phyloP scores from a whole-genome alignment of 2,329 filamentous ascomycete genomes.

The Ilyonectria sp. region DNA sequence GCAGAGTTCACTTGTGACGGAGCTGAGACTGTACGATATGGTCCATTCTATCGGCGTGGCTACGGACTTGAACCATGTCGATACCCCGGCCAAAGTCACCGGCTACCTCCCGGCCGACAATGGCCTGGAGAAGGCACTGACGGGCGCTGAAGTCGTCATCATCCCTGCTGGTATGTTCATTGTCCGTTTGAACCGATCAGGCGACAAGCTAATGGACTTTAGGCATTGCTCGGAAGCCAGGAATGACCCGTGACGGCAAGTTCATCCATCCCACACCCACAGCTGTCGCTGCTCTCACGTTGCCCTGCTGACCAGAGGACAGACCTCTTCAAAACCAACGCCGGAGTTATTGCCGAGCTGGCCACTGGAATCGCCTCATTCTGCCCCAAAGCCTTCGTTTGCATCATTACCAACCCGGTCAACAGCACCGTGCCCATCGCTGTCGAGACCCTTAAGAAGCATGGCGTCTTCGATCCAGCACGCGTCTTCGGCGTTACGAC shows the following conservation, averaged over 20 bases:
- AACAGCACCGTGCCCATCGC: conserved; percentile 87
- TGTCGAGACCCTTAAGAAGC: conserved; percentile 82
- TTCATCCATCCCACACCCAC: background rate
- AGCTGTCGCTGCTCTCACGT: too few species aligned
- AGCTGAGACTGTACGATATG: conserved; percentile 36
- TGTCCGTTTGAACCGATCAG: conserved; percentile 49
- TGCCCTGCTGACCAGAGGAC: too few species aligned
- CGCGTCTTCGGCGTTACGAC: conserved; percentile 87
- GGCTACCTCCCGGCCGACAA: conserved; percentile 77
- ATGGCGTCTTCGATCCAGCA: conserved; percentile 84
- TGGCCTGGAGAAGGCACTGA: conserved; percentile 60
- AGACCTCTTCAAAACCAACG: conserved; percentile 81
- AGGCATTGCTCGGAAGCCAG: conserved; percentile 84
- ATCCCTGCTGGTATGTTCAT: background rate
- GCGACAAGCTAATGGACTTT: background rate
- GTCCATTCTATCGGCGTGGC: conserved; percentile 71
- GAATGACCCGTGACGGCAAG: conserved; percentile 79
- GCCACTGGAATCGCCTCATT: conserved; percentile 80
- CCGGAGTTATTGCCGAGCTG: conserved; percentile 83
- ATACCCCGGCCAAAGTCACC: conserved; percentile 81
- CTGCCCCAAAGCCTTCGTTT: conserved; percentile 79
- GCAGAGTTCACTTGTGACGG: conserved; percentile 23
- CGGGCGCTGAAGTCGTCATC: background rate
- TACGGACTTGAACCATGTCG: conserved; percentile 84
- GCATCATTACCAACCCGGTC: conserved; percentile 86